These are phyloP conservation scores for Capronia coronata DNA, from an alignment of 2,329 filamentous ascomycete genomes.

Conservation along the genomic window DNA sequence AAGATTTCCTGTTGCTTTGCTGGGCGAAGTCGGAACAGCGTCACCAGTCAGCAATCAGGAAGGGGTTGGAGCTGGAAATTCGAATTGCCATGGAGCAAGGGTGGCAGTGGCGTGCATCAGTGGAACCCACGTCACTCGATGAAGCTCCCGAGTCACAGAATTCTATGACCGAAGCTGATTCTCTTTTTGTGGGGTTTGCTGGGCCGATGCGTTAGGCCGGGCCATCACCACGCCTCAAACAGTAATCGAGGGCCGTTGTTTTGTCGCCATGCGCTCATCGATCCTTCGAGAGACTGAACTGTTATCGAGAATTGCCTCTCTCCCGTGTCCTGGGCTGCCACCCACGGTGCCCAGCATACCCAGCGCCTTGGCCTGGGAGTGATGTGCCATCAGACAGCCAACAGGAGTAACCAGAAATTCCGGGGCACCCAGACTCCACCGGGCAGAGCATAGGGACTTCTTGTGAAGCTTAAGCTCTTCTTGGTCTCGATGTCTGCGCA, in stretches of 20 bases:
- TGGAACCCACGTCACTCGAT: constrained; percentile 18
- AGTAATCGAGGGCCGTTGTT: not conserved
- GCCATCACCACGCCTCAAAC: not conserved
- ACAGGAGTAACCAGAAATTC: not conserved
- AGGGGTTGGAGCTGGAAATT: constrained; percentile 10
- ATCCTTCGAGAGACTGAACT: not conserved
- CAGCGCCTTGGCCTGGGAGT: constrained; percentile 3
- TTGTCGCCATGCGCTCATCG: too few species aligned
- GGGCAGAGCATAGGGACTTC: not conserved
- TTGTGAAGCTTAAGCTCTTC: not conserved
- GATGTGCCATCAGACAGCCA: constrained; percentile 4
- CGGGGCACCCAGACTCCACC: not conserved
- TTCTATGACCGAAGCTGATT: constrained; percentile 3
- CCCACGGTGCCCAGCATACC: constrained; percentile 6
- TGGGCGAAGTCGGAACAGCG: constrained; percentile 16
- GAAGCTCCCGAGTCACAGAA: too few species aligned
- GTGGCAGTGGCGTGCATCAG: constrained; percentile 18
- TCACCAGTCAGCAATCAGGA: constrained; percentile 4
- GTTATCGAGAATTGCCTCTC: constrained; percentile 6
- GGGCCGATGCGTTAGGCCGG: constrained; percentile 1
- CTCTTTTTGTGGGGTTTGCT: constrained; percentile 9
- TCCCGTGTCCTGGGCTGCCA: not conserved
- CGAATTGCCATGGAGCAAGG: constrained; percentile 11
- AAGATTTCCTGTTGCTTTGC: not conserved
- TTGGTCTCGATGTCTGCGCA: not conserved